Percentiles rank a stretch among this genome's conserved stretches.
phyloP scores from a whole-genome alignment of 306 rosid genomes.

The Inga laurina region DNA sequence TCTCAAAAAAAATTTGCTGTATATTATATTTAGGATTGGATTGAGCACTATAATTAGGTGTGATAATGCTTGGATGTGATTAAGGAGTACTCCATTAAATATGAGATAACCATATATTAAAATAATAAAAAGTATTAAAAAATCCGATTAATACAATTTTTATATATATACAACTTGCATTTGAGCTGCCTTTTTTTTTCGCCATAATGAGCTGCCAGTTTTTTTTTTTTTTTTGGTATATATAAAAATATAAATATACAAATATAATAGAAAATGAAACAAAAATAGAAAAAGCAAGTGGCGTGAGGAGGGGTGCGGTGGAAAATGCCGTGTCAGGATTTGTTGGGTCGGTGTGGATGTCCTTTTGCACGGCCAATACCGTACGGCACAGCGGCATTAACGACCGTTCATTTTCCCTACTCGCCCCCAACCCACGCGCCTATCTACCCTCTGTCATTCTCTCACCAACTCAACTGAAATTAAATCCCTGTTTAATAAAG shows the following conservation, averaged over 20 bases:
- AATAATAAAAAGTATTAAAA: neutral
- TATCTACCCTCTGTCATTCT: neutral
- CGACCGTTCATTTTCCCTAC: neutral
- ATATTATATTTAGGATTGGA: too few species aligned
- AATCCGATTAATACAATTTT: neutral
- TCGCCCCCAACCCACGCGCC: conserved; percentile 29
- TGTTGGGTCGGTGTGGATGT: conserved; percentile 44
- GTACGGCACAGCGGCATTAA: conserved; percentile 36
- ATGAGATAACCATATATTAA: neutral
- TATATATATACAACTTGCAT: neutral
- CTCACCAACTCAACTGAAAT: neutral
- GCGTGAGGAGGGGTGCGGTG: conserved; percentile 1
- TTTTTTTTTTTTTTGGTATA: too few species aligned
- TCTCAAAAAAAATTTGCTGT: too few species aligned
- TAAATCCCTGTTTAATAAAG: too few species aligned
- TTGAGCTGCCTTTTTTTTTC: neutral
- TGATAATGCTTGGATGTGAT: neutral
- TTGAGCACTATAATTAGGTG: too few species aligned
- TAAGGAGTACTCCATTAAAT: neutral
- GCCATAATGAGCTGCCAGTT: neutral
- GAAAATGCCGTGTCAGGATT: conserved; percentile 21
- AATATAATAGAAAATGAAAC: neutral
- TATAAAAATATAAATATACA: too few species aligned
- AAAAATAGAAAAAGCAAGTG: neutral
- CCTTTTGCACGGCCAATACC: conserved; percentile 46